Evolutionary conservation across 140 eudicot genomes (phyloP), one percentile per base, ranked within the genome.

Genomic region (Stevia rebaudiana): DNA sequence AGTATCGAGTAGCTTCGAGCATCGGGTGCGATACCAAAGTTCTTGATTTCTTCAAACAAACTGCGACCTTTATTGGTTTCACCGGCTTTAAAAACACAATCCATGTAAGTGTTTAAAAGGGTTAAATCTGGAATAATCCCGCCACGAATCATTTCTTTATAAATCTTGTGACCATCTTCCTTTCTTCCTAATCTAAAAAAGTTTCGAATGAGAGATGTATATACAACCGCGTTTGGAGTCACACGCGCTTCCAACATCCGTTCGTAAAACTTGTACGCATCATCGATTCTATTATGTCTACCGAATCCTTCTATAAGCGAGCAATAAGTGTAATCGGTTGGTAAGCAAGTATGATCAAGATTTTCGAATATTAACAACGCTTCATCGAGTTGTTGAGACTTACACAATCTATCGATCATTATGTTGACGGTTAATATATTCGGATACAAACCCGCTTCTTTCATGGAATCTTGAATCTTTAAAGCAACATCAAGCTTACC

Each of bases 141-240:
- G 6, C 71, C 67, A 7, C 83, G 94, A 16, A 81, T 64, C 96
- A 92, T 85, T 78, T 92, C 96, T 73, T 88, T 92, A 76, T 85
- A 92, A 46, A 92, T 77, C 67, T 92, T 92, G 74, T 92, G 98
- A 6, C 98, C 98, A 31, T 92, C 98, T 23, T 82, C 94, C 42
- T 79, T 82, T 67, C 97, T 70, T 42, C 90, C 88, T 30, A 62
- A 63, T 57, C 36, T 84, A 70, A 92, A 92, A 61, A 92, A 85
- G 74, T 71, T 92, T 76, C 75, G 70, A 17, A 92, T 88, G 10
- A 92, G 84, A 56, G 94, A 88, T 9, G 98, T 92, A 63, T 88
- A 92, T 19, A 79, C 89, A 44, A 92, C 80, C 16, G 87, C 95
- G 44, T 83, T 67, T 15, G 97, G 98, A 54, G 55, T 40, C 49